These are phyloP conservation scores for Lentinus brumalis DNA, from an alignment of 768 basidiomycete genomes.

Conservation along the genomic window DNA sequence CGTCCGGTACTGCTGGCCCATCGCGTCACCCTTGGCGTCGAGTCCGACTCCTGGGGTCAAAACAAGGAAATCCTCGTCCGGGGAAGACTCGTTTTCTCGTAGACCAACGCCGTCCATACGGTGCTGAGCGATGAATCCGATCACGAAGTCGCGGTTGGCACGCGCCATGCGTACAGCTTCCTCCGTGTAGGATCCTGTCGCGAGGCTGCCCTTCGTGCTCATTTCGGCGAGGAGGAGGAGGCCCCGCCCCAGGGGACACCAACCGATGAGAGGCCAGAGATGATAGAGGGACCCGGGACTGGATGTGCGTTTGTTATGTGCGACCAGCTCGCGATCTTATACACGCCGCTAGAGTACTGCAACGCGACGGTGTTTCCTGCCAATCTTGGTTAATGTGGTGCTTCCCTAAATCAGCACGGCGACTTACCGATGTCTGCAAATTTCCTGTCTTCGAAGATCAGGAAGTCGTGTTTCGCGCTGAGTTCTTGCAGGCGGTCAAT, in stretches of 20 bases:
- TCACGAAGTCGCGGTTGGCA: conserved; percentile 79
- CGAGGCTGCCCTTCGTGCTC: conserved; percentile 88
- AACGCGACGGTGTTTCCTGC: conserved; percentile 94
- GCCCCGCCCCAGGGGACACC: conserved; percentile 81
- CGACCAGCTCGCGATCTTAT: conserved; percentile 94
- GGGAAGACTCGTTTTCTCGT: conserved; percentile 25
- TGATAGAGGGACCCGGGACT: conserved; percentile 93
- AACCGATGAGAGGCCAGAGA: conserved; percentile 85
- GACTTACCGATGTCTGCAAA: conserved; percentile 94
- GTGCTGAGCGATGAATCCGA: conserved; percentile 93
- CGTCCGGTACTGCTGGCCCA: conserved; percentile 96
- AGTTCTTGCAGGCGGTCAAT: conserved; percentile 71
- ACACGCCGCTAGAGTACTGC: conserved; percentile 91
- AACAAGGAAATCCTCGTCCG: conserved; percentile 81
- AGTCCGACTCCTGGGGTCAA: conserved; percentile 93
- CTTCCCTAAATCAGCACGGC: neutral
- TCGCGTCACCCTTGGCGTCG: conserved; percentile 60
- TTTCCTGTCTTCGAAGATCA: conserved; percentile 98
- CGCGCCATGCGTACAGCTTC: conserved; percentile 89
- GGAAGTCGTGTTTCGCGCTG: conserved; percentile 81
- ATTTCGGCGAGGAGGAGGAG: conserved; percentile 94
- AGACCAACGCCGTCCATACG: conserved; percentile 73
- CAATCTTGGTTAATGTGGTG: neutral
- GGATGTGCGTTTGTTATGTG: conserved; percentile 97
- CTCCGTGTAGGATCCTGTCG: conserved; percentile 80